Conservation (phyloP, 768 basidiomycete genomes). For the Suillus americanus region DNA sequence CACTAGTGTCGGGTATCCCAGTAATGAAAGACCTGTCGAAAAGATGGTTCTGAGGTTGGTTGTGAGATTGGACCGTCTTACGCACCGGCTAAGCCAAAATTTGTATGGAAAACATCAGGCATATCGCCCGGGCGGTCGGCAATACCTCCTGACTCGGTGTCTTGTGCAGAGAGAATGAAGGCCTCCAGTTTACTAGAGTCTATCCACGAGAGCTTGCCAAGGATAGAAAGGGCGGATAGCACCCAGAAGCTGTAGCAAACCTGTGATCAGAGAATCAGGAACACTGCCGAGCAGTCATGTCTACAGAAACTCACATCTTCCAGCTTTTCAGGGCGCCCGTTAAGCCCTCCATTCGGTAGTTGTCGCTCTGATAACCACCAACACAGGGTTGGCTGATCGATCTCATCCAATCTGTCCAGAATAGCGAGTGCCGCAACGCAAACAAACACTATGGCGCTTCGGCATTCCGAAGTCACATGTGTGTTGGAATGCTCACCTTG, state of each 20-base stretch:
- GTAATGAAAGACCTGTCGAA: conserved; percentile 71
- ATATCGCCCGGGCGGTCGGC: conserved; percentile 92
- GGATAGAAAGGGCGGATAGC: conserved; percentile 81
- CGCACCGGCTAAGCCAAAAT: conserved; percentile 85
- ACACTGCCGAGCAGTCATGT: not conserved
- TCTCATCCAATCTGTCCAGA: conserved; percentile 74
- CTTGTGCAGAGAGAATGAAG: conserved; percentile 92
- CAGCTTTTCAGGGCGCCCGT: conserved; percentile 96
- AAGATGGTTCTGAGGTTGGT: not conserved
- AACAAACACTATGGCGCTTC: conserved; percentile 66
- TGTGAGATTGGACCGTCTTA: not conserved
- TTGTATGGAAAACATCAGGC: conserved; percentile 96
- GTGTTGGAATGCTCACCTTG: conserved; percentile 57
- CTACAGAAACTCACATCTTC: conserved; percentile 70
- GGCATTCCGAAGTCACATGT: not conserved
- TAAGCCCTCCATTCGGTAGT: conserved; percentile 89
- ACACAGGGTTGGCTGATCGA: conserved; percentile 76
- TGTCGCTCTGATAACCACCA: conserved; percentile 98
- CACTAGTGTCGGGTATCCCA: conserved; percentile 81
- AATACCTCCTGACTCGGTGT: conserved; percentile 88
- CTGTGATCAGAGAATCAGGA: conserved; percentile 37
- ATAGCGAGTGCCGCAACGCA: conserved; percentile 88
- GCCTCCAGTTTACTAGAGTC: conserved; percentile 70
- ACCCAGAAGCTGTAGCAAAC: conserved; percentile 99
- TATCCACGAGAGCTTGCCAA: conserved; percentile 85